phyloP scores from a whole-genome alignment of 129 eudicot species.

The Mikania micrantha region DNA sequence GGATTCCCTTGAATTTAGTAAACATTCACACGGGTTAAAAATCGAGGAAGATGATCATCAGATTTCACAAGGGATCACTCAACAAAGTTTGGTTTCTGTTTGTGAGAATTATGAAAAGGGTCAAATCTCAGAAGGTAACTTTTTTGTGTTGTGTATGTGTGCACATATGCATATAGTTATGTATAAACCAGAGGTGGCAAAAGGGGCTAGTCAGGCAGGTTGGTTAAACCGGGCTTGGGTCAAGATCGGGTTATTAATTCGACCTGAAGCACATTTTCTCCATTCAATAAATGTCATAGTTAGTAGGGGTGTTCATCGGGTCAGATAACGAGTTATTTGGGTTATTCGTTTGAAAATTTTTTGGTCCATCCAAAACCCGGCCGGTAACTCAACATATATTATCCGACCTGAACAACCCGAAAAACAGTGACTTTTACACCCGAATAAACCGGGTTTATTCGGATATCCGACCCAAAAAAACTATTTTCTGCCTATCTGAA shows the following conservation, averaged over 20 bases:
- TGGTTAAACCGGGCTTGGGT: background rate
- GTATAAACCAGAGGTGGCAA: background rate
- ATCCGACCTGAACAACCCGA: too few relatives aligned
- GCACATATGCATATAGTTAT: background rate
- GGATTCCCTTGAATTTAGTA: background rate
- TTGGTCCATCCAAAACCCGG: too few relatives aligned
- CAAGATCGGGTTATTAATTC: background rate
- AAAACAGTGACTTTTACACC: too few relatives aligned
- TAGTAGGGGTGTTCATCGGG: too few relatives aligned
- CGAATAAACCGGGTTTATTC: too few relatives aligned
- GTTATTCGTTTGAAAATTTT: too few relatives aligned
- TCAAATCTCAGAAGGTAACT: conserved; percentile 33
- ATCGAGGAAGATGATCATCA: conserved; percentile 7
- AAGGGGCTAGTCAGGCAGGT: background rate
- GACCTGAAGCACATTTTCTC: too few relatives aligned
- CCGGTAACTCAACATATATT: too few relatives aligned
- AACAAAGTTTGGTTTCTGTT: conserved; percentile 13
- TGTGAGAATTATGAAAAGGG: conserved; percentile 15
- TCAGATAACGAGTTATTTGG: too few relatives aligned
- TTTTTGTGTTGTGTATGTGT: background rate
- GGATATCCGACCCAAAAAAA: too few relatives aligned
- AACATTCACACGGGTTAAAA: background rate
- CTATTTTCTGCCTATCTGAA: too few relatives aligned
- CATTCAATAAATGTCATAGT: too few relatives aligned
- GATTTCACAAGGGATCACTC: conserved; percentile 16